These are phyloP conservation scores for Sphaerostilbella broomeana DNA, from an alignment of 2,329 filamentous ascomycete species.

Conservation along the genomic window DNA sequence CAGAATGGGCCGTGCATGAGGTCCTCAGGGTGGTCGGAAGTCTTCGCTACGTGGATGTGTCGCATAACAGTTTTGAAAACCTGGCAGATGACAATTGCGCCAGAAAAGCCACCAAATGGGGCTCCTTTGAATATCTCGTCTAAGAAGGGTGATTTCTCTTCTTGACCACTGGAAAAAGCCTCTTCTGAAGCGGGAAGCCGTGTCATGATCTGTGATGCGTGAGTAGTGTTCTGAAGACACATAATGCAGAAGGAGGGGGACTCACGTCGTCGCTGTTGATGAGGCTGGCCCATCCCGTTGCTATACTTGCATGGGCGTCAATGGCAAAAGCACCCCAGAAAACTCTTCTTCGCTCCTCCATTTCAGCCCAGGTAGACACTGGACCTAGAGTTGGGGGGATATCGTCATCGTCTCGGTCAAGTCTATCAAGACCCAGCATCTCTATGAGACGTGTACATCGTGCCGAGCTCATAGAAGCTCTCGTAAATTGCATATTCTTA, in stretches of 20 bases:
- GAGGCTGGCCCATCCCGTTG: constrained; percentile 82
- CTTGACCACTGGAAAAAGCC: constrained; percentile 60
- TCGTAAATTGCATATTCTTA: constrained; percentile 75
- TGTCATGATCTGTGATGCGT: constrained; percentile 54
- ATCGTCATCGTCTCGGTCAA: constrained; percentile 60
- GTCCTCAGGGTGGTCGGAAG: constrained; percentile 67
- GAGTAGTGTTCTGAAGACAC: not conserved
- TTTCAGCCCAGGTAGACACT: constrained; percentile 71
- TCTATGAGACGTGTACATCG: constrained; percentile 63
- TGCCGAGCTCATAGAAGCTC: constrained; percentile 76
- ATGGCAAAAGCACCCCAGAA: constrained; percentile 83
- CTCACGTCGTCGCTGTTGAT: constrained; percentile 65
- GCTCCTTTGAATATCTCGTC: constrained; percentile 56
- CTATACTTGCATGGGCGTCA: constrained; percentile 80
- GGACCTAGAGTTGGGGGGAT: constrained; percentile 69
- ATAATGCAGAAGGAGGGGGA: not conserved
- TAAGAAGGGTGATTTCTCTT: constrained; percentile 57
- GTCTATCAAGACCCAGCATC: constrained; percentile 78
- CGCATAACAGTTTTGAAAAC: constrained; percentile 76
- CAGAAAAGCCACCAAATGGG: constrained; percentile 63
- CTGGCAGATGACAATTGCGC: constrained; percentile 65
- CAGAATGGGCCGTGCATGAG: constrained; percentile 72
- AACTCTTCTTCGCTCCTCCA: constrained; percentile 67
- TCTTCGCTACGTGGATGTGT: constrained; percentile 67
- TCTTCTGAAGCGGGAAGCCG: constrained; percentile 76